phyloP scores from a whole-genome alignment of 176 grass and related monocot species.

The Cymbopogon citratus region DNA sequence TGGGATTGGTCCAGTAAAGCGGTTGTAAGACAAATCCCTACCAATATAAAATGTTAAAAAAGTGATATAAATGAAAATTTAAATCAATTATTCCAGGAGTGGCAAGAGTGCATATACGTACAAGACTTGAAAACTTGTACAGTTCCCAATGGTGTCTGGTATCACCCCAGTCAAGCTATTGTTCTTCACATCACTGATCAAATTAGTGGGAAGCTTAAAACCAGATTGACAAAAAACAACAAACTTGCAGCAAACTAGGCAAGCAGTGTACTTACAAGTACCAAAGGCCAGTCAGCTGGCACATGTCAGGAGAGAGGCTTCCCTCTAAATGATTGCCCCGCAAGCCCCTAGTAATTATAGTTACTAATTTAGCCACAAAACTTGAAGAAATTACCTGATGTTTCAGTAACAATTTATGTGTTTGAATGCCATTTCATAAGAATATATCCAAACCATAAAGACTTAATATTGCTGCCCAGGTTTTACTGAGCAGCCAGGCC shows the following conservation, averaged over 20 bases:
- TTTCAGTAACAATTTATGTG: background rate
- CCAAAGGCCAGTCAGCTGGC: slow-evolving; percentile 95
- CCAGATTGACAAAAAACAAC: background rate
- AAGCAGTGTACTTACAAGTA: slow-evolving; percentile 70
- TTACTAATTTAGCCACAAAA: background rate
- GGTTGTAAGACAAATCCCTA: slow-evolving; percentile 98
- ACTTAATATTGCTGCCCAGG: background rate
- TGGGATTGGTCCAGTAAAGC: slow-evolving; percentile 70
- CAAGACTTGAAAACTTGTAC: slow-evolving; percentile 98
- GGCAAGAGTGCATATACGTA: slow-evolving; percentile 43
- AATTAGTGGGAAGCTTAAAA: background rate
- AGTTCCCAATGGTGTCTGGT: slow-evolving; percentile 86
- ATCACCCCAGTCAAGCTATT: slow-evolving; percentile 84
- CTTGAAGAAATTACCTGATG: background rate
- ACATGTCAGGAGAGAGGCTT: slow-evolving; percentile 78
- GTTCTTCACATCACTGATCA: slow-evolving; percentile 84
- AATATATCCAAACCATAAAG: background rate
- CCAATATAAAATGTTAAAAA: slow-evolving; percentile 26
- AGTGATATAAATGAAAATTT: background rate
- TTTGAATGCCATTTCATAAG: background rate
- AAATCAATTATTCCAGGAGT: background rate
- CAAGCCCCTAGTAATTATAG: slow-evolving; percentile 48
- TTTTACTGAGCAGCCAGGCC: background rate
- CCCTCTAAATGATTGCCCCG: slow-evolving; percentile 83
- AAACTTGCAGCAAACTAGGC: background rate